Percentiles rank a stretch among this genome's conserved stretches.
phyloP scores from a whole-genome alignment of 306 rosid species.

The Dalbergia cochinchinensis region DNA sequence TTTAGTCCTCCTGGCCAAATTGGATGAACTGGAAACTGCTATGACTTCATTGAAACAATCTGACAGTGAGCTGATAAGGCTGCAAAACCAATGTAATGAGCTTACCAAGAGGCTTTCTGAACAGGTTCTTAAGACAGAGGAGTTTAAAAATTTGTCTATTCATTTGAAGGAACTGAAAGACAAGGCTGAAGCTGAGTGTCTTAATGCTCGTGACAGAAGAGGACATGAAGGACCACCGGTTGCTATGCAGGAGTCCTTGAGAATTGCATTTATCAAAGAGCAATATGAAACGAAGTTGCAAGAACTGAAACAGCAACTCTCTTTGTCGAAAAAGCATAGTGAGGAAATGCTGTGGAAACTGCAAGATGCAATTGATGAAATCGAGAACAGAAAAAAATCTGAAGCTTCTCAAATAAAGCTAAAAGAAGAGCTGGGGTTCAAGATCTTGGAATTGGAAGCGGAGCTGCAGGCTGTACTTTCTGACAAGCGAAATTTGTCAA shows the following conservation, averaged over 20 bases:
- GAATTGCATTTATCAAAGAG: constrained; percentile 97
- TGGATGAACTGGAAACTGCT: constrained; percentile 69
- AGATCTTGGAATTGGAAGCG: constrained; percentile 88
- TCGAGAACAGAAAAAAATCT: constrained; percentile 75
- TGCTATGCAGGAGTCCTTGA: constrained; percentile 88
- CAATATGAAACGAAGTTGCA: constrained; percentile 95
- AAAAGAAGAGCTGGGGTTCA: constrained; percentile 82
- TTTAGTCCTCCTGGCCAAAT: constrained; percentile 70
- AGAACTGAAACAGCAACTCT: constrained; percentile 85
- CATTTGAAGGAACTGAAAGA: constrained; percentile 95
- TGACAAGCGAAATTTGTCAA: constrained; percentile 87
- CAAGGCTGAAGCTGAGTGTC: constrained; percentile 83
- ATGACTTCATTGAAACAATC: constrained; percentile 63
- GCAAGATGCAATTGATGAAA: constrained; percentile 86
- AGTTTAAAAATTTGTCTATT: constrained; percentile 88
- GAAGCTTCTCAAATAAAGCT: constrained; percentile 79
- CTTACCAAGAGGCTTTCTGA: constrained; percentile 80
- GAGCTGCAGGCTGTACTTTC: constrained; percentile 76
- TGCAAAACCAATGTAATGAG: constrained; percentile 71
- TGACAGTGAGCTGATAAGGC: constrained; percentile 59
- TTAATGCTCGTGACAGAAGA: constrained; percentile 71
- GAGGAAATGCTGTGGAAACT: constrained; percentile 96
- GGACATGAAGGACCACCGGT: constrained; percentile 75
- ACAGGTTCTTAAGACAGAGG: constrained; percentile 89
- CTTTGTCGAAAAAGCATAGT: constrained; percentile 81